Evolutionary conservation across 1,139 yeast genomes (phyloP).

Genomic region (Saccharomyces hybrid): DNA sequence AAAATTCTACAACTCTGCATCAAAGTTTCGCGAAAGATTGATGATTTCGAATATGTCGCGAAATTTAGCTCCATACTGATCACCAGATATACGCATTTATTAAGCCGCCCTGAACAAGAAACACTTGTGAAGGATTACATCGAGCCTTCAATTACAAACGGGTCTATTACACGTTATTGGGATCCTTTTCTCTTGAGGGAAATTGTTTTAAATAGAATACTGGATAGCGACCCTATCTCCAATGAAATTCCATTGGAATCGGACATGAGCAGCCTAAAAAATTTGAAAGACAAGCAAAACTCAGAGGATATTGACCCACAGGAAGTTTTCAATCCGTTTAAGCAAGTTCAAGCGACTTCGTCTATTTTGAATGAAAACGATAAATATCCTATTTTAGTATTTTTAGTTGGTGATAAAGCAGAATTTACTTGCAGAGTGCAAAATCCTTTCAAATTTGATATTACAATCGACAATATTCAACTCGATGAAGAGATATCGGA

Average conservation of each 20-base stretch:
- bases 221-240: constrained; percentile 7
- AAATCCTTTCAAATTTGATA: constrained; percentile 75
- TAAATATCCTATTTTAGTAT: constrained; percentile 14
- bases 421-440: constrained; percentile 53
- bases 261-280: constrained; percentile 1
- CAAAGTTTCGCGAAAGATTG: constrained; percentile 43
- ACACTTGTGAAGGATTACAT: constrained; percentile 26
- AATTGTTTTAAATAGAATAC: constrained; percentile 34
- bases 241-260: constrained; percentile 15
- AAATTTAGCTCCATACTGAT: constrained; percentile 47
- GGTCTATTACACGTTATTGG: constrained; percentile 44
- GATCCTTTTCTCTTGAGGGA: constrained; percentile 61
- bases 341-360: constrained; percentile 10
- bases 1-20: constrained; percentile 50
- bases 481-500: constrained; percentile 35
- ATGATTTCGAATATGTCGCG: constrained; percentile 43
- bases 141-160: constrained; percentile 18
- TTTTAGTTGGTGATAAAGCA: constrained; percentile 49
- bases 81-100: constrained; percentile 47
- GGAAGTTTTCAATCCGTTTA: constrained; percentile 30
- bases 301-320: constrained; percentile 9
- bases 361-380: constrained; percentile 14
- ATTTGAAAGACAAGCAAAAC: not conserved
- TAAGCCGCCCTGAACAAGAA: constrained; percentile 44
- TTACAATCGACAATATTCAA: constrained; percentile 51